Evolutionary conservation across 805 yeast species (phyloP).

Genomic region (Candida hungchunana): DNA sequence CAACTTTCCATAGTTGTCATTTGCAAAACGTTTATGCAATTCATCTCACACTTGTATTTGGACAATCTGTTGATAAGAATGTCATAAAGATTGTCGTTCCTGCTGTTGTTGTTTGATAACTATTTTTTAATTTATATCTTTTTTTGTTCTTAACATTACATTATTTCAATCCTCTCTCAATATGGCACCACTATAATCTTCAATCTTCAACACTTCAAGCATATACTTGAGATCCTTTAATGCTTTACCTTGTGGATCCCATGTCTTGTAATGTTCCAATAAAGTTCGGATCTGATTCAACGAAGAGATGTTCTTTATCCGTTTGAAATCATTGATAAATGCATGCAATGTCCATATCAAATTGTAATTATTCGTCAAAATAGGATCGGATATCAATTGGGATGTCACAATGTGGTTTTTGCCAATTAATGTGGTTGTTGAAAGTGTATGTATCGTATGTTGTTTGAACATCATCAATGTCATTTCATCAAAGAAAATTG

Average conservation of each 20-base stretch:
- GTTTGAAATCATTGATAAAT: slow-evolving; percentile 31
- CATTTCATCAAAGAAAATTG: slow-evolving; percentile 26
- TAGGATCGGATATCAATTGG: slow-evolving; percentile 11
- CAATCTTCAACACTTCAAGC: slow-evolving; percentile 25
- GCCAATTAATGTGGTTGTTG: slow-evolving; percentile 14
- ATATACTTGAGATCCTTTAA: slow-evolving; percentile 22
- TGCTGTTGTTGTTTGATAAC: too few species aligned
- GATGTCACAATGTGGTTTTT: neutral
- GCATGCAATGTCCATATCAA: slow-evolving; percentile 41
- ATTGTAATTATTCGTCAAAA: slow-evolving; percentile 33
- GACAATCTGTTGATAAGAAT: slow-evolving; percentile 1
- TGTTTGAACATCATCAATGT: slow-evolving; percentile 20
- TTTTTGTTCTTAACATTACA: too few species aligned
- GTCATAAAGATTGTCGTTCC: too few species aligned
- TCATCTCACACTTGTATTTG: slow-evolving; percentile 9
- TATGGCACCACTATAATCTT: slow-evolving; percentile 20
- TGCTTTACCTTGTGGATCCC: slow-evolving; percentile 18
- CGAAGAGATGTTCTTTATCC: slow-evolving; percentile 29
- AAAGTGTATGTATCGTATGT: slow-evolving; percentile 28
- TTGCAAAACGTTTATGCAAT: slow-evolving; percentile 20
- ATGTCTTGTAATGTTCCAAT: slow-evolving; percentile 11
- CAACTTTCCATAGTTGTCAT: slow-evolving; percentile 21
- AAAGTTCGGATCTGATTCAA: slow-evolving; percentile 11
- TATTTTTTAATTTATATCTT: too few species aligned
- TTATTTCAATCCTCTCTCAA: too few species aligned